phyloP scores from a whole-genome alignment of 768 basidiomycete genomes.

The Suillus lakei region DNA sequence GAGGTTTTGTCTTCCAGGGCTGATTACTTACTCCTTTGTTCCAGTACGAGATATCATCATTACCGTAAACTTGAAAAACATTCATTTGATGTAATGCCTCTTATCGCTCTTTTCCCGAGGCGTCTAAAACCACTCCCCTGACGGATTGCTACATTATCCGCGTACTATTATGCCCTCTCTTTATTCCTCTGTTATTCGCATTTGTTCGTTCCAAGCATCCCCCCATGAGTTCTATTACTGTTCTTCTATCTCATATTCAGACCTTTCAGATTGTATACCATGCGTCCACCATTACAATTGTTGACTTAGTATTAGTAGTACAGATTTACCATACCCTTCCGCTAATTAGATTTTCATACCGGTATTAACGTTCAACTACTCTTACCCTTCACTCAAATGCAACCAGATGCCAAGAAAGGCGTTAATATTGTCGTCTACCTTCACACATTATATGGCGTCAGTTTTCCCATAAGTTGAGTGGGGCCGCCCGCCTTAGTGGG shows the following conservation, averaged over 20 bases:
- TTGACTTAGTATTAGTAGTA: constrained; percentile 8
- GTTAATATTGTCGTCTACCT: not conserved
- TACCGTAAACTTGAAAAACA: constrained; percentile 64
- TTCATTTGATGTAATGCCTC: constrained; percentile 40
- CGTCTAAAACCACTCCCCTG: not conserved
- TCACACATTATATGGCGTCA: not conserved
- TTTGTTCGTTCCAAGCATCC: constrained; percentile 11
- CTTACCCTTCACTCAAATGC: not conserved
- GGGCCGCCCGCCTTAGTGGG: no score
- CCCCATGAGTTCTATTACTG: constrained; percentile 9
- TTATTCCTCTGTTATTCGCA: constrained; percentile 14
- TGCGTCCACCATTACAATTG: constrained; percentile 5
- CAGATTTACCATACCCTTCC: constrained; percentile 9
- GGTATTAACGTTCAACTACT: constrained; percentile 7
- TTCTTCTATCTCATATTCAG: constrained; percentile 9
- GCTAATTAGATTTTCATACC: constrained; percentile 13
- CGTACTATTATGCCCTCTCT: constrained; percentile 9
- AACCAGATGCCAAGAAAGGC: not conserved
- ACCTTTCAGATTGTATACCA: constrained; percentile 11
- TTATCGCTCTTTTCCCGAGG: not conserved
- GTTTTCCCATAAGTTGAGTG: no score
- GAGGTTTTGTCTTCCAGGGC: not conserved
- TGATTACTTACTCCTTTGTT: constrained; percentile 11
- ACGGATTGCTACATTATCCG: constrained; percentile 9
- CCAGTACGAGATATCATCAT: constrained; percentile 75